Base-by-base conservation (phyloP, 345 rosid genomes). In the Euphorbia lathyris region DNA sequence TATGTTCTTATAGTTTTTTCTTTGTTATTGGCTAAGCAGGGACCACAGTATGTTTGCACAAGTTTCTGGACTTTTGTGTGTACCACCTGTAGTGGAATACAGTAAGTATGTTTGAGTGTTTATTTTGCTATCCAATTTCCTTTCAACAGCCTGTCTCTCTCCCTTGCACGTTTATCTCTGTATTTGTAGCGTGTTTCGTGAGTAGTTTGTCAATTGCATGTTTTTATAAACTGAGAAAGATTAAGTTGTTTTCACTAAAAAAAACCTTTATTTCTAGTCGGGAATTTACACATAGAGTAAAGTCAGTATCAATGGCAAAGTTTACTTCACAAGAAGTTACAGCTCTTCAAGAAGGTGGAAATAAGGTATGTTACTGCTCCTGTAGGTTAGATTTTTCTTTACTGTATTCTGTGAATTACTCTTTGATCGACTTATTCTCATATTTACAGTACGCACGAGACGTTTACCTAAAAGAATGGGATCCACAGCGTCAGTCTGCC, bases 1-100 rank as follows among this genome's bases (percentile, higher is more conserved):
- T 62, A 29, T 58, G 32, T 51, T 50, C 14, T 57, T 22, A 30
- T 58, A 22, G 17, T 72, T 57, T 70, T n/a, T 78, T 71, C 36
- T 66, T 74, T 73, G 32, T 48, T 74, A 70, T 73, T 72, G 48
- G 25, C 43, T 72, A 26, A 72, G 71, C 90, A 94, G 99, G 98
- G 99, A 68, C 97, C 98, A 43, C 99, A 95, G 68, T 95, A 95
- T 86, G 99, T 92, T 72, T 95, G 98, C 86, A 89, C 83, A 74
- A 87, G 85, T 84, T 92, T 95, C 94, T 90, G 92, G 92, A 90
- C 96, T 58, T 92, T 95, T 58, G 86, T 95, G 68, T 95, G 99
- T 87, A 95, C 96, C 23, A 89, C 83, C 51, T 95, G 99, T 80
- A 85, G 99, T 86, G 99, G 99, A 75, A 87, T 95, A 78, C 99